Base-by-base conservation (phyloP, 805 yeast genomes). In the Ogataea haglerorum region DNA sequence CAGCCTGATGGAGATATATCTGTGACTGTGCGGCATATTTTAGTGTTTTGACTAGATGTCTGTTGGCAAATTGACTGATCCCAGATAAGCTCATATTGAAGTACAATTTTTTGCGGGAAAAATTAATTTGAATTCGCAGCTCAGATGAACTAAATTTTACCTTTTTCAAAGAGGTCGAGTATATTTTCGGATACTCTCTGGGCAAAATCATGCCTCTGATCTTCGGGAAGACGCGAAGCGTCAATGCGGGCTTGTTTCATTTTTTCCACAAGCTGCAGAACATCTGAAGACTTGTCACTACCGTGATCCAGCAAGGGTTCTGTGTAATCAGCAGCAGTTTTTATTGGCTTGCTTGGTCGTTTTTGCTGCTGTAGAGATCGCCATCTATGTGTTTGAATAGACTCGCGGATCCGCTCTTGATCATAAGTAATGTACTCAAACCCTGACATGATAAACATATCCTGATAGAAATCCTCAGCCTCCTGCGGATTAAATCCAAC, bases 331-430 rank as follows among this genome's bases (percentile, higher is more conserved):
- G 3, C 21, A 19, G 21, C 21, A 19, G 21, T 19, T 19, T 19
- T 19, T 2, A 6, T 2, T 19, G 21, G 9, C 3, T 19, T 19
- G 10, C 21, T 19, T 19, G 21, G 9, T 7, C 7, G 8, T 19
- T 2, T 19, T 19, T 9, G 21, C 21, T 19, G 3, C 3, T 24
- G 27, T 10, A 24, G 12, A 9, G 13, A 24, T 24, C 14, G 49
- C 80, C 80, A 75, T 24, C 68, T 72, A 41, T 69, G 72, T 4
- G 67, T 58, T 24, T 72, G 65, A 8, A 75, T 41, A 1, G 72
- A 45, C 41, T 73, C 77, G 10, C 43, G 40, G 2, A 75, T 38
- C 0, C 72, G 70, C 2, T 48, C 18, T 6, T 58, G 58, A 13
- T 49, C 43, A 26, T 64, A 60, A 38, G 65, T 53, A 5, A 73